These are phyloP conservation scores for Picea mariana DNA, from an alignment of 83 land plant genomes.

Conservation along the genomic window DNA sequence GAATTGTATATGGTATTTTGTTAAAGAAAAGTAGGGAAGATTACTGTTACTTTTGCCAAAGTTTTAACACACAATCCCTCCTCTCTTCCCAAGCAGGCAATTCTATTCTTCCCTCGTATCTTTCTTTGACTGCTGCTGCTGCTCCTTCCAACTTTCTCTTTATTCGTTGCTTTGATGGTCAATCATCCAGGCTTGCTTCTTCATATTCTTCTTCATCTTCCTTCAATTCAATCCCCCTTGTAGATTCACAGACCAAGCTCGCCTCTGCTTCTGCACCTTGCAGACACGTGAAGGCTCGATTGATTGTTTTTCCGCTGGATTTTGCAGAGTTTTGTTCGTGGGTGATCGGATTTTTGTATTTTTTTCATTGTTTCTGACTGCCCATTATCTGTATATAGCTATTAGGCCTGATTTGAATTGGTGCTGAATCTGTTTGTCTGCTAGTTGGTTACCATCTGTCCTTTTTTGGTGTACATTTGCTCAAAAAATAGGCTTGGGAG, in stretches of 20 bases:
- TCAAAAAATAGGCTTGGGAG: conserved; percentile 6
- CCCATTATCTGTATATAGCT: conserved; percentile 10
- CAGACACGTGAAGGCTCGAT: neutral
- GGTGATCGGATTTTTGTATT: neutral
- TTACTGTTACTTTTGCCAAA: too few relatives aligned
- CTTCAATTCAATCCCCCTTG: neutral
- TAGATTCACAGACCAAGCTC: neutral
- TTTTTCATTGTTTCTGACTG: conserved; percentile 2
- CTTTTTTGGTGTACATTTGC: neutral
- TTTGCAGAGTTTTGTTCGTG: neutral
- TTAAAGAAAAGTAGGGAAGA: too few relatives aligned
- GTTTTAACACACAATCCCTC: too few relatives aligned
- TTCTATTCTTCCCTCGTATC: neutral
- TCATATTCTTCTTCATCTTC: conserved; percentile 1
- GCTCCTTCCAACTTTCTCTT: conserved; percentile 7
- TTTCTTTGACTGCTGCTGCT: conserved; percentile 1
- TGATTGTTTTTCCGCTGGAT: neutral
- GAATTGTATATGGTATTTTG: too few relatives aligned
- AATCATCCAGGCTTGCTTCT: neutral
- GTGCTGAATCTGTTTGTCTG: neutral
- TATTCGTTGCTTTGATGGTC: conserved; percentile 1
- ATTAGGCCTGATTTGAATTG: neutral
- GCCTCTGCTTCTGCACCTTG: conserved; percentile 11
- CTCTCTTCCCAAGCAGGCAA: too few relatives aligned
- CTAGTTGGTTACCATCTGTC: neutral